A percentile compares a stretch with the other conserved stretches of the same genome.
These are phyloP conservation scores for Aspergillus sp. DNA, from an alignment of 2,329 filamentous ascomycete species.

Conservation along the genomic window DNA sequence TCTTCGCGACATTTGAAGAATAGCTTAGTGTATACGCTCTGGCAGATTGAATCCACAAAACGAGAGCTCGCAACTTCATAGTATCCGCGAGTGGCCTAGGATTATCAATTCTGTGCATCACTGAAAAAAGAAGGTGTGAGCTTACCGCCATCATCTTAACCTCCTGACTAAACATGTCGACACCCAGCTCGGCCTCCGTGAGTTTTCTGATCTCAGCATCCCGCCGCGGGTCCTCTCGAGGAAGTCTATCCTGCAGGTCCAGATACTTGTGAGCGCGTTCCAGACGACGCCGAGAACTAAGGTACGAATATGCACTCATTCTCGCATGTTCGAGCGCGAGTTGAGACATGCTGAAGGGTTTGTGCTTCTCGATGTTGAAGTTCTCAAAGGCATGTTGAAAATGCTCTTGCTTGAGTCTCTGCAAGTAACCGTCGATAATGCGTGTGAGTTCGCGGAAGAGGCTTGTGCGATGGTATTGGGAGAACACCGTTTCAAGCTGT, in stretches of 20 bases:
- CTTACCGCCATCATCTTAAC: constrained; percentile 38
- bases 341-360: constrained; percentile 50
- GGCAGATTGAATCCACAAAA: constrained; percentile 34
- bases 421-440: constrained; percentile 44
- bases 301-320: constrained; percentile 2
- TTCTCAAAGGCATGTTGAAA: constrained; percentile 44
- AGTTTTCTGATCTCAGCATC: constrained; percentile 19
- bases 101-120: constrained; percentile 6
- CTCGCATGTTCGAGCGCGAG: constrained; percentile 16
- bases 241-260: constrained; percentile 6
- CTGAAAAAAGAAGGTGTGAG: neutral
- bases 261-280: constrained; percentile 13
- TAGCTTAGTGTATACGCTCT: constrained; percentile 29
- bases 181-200: constrained; percentile 19
- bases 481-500: constrained; percentile 39
- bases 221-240: constrained; percentile 14
- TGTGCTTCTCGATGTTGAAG: constrained; percentile 48
- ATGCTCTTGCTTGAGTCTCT: constrained; percentile 31
- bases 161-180: constrained; percentile 31
- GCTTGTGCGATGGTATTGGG: constrained; percentile 27
- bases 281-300: constrained; percentile 14
- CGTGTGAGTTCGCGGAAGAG: constrained; percentile 28
- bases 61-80: constrained; percentile 35
- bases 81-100: constrained; percentile 30
- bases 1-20: constrained; percentile 29